phyloP scores from a whole-genome alignment of 1,139 yeast species.

The Yamadazyma aaseri region DNA sequence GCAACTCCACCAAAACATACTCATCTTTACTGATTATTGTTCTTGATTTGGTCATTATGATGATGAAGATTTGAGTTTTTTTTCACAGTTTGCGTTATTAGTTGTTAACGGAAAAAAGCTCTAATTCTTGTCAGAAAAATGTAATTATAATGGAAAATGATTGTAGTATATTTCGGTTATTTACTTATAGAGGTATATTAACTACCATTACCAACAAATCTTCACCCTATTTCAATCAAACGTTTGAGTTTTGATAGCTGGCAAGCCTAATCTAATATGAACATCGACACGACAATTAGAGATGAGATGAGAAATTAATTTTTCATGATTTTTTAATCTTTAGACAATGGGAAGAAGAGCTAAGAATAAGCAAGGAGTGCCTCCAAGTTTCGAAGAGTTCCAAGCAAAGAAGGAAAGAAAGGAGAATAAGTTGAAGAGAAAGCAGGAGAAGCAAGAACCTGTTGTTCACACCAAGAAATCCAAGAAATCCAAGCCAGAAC shows the following conservation, averaged over 20 bases:
- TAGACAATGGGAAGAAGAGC: conserved; percentile 83
- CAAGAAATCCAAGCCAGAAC: conserved; percentile 16
- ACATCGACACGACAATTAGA: conserved; percentile 1
- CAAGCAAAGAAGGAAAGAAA: conserved; percentile 56
- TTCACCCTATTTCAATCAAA: no score
- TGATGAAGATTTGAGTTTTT: neutral
- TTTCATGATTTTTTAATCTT: conserved; percentile 6
- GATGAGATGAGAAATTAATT: conserved; percentile 12
- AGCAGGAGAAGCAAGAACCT: conserved; percentile 20
- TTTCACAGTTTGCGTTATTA: neutral
- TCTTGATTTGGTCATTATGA: conserved; percentile 1
- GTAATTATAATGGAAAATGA: no score
- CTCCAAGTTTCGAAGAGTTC: conserved; percentile 84
- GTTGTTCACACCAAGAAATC: conserved; percentile 22
- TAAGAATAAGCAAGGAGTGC: conserved; percentile 85
- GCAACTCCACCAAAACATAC: conserved; percentile 69
- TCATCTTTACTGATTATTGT: conserved; percentile 36
- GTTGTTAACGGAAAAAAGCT: no score
- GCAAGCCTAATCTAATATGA: neutral
- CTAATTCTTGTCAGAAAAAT: no score
- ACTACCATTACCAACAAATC: no score
- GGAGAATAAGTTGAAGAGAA: conserved; percentile 35
- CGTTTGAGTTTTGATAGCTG: neutral
- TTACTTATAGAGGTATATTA: no score
- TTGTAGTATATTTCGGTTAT: no score